These are phyloP conservation scores for Saccharomyces hybrid DNA, from an alignment of 1,139 yeast genomes.

Conservation along the genomic window DNA sequence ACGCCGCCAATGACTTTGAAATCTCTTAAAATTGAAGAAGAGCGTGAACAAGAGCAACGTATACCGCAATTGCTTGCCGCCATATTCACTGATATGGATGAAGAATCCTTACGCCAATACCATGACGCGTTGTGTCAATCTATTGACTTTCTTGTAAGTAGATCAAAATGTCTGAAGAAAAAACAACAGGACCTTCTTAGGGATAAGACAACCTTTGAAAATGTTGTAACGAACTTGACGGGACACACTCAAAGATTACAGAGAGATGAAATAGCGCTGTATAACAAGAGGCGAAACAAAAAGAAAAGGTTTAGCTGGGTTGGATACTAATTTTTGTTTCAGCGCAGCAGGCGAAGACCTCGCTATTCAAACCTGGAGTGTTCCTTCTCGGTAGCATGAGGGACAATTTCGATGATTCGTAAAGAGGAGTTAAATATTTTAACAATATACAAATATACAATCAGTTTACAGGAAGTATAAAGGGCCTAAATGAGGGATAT, in stretches of 20 bases:
- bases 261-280: constrained; percentile 29
- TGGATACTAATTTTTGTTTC: constrained; percentile 4
- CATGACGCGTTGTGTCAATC: constrained; percentile 26
- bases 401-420: background rate
- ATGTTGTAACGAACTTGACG: constrained; percentile 28
- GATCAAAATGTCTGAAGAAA: constrained; percentile 15
- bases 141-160: constrained; percentile 18
- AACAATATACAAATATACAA: background rate
- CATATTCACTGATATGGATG: constrained; percentile 1
- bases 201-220: constrained; percentile 29
- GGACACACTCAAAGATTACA: constrained; percentile 32
- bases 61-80: constrained; percentile 17
- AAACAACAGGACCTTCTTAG: constrained; percentile 16
- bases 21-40: constrained; percentile 12
- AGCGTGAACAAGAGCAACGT: constrained; percentile 10
- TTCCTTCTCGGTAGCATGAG: background rate
- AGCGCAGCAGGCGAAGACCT: background rate
- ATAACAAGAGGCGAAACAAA: constrained; percentile 20
- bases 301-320: constrained; percentile 23
- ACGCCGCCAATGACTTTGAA: constrained; percentile 16
- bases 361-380: background rate
- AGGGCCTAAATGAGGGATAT: background rate
- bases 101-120: constrained; percentile 10
- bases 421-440: background rate
- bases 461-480: background rate